phyloP scores from a whole-genome alignment of 805 yeast genomes.

The Crinitomyces ghanaensis region DNA sequence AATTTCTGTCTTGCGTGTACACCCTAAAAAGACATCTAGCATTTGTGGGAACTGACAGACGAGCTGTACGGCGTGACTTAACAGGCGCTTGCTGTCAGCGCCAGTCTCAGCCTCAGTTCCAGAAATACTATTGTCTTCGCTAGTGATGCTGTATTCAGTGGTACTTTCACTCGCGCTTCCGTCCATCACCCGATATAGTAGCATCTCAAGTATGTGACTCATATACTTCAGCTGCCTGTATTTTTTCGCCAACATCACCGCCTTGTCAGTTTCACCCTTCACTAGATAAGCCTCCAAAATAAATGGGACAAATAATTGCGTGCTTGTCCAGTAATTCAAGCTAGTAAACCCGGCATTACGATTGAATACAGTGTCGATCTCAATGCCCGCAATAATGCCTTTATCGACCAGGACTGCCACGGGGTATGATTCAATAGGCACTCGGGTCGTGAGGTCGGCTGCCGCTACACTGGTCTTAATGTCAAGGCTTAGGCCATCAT shows the following conservation, averaged over 20 bases:
- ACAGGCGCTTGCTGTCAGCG: constrained; percentile 5
- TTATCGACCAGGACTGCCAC: constrained; percentile 35
- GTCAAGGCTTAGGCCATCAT: constrained; percentile 46
- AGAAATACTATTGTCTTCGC: no score
- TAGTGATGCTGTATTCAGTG: background rate
- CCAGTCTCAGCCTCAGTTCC: constrained; percentile 3
- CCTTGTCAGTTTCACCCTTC: constrained; percentile 13
- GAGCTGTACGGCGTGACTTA: constrained; percentile 19
- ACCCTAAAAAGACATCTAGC: constrained; percentile 31
- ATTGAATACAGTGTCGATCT: constrained; percentile 31
- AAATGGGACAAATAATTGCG: constrained; percentile 25
- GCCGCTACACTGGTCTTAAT: constrained; percentile 56
- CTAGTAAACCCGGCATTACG: constrained; percentile 24
- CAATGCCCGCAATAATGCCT: constrained; percentile 41
- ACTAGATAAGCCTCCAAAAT: constrained; percentile 22
- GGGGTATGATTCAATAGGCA: constrained; percentile 39
- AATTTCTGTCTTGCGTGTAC: constrained; percentile 49
- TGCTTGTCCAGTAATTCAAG: constrained; percentile 21
- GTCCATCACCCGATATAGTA: constrained; percentile 26
- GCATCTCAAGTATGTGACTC: constrained; percentile 31
- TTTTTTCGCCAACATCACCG: constrained; percentile 20
- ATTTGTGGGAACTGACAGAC: constrained; percentile 27
- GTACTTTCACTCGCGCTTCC: constrained; percentile 10
- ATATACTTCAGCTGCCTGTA: constrained; percentile 28
- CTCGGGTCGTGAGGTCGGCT: constrained; percentile 13